Conservation (phyloP, 768 basidiomycete species). For the Phaeotremella fagi region DNA sequence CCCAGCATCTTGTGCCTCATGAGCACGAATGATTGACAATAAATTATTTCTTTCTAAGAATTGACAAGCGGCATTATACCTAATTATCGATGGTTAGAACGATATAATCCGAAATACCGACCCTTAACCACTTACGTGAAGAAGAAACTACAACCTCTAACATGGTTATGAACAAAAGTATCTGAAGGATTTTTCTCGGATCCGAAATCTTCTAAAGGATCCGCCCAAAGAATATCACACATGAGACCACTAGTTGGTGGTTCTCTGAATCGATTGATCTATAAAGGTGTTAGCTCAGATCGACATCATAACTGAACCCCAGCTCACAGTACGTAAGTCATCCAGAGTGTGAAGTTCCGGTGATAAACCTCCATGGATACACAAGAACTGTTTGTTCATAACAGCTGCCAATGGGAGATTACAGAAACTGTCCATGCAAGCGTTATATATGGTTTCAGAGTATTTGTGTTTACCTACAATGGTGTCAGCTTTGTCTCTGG, state of each 20-base stretch:
- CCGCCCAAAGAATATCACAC: slow-evolving; percentile 98
- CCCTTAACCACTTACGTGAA: slow-evolving; percentile 77
- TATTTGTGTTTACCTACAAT: slow-evolving; percentile 99
- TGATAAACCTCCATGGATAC: slow-evolving; percentile 94
- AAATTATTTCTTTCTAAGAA: slow-evolving; percentile 97
- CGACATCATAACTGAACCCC: background rate
- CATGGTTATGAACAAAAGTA: slow-evolving; percentile 90
- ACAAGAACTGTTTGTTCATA: slow-evolving; percentile 99
- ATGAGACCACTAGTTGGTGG: slow-evolving; percentile 95
- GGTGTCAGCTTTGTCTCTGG: slow-evolving; percentile 4
- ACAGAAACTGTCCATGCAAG: slow-evolving; percentile 97
- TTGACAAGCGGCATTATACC: slow-evolving; percentile 92
- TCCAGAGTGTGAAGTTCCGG: slow-evolving; percentile 94
- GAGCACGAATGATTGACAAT: slow-evolving; percentile 92
- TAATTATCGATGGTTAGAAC: too few species aligned
- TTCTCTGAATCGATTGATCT: slow-evolving; percentile 98
- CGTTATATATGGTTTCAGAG: slow-evolving; percentile 91
- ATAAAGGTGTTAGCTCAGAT: slow-evolving; percentile 2
- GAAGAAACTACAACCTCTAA: slow-evolving; percentile 95
- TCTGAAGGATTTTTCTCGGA: slow-evolving; percentile 78
- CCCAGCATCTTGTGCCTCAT: slow-evolving; percentile 99
- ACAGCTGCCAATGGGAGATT: slow-evolving; percentile 88
- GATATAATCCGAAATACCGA: too few species aligned
- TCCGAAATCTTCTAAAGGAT: slow-evolving; percentile 96
- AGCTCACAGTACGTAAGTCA: slow-evolving; percentile 76